These are phyloP conservation scores for Bipolaris gigantea DNA, from an alignment of 2,329 filamentous ascomycete species.

Conservation along the genomic window DNA sequence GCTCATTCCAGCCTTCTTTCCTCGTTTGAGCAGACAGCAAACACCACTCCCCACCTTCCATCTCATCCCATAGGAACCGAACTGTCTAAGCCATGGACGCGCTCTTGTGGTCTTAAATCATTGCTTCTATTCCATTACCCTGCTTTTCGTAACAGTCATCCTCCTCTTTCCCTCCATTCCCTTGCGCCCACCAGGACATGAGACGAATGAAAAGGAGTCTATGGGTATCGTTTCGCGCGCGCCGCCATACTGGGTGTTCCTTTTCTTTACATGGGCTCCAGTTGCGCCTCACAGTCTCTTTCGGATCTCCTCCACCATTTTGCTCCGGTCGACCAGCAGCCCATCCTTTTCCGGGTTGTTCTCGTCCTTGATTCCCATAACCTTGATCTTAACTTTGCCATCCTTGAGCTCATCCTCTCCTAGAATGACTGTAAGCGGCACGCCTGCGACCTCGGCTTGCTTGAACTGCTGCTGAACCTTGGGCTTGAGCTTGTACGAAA, in stretches of 20 bases:
- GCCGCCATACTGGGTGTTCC: background rate
- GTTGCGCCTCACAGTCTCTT: conserved; percentile 47
- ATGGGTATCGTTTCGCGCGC: conserved; percentile 11
- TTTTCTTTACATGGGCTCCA: background rate
- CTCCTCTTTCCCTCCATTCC: background rate
- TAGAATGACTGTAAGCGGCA: conserved; percentile 85
- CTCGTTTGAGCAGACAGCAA: background rate
- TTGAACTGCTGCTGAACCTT: conserved; percentile 91
- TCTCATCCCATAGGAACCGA: background rate
- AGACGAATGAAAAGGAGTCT: conserved; percentile 10
- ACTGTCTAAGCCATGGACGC: background rate
- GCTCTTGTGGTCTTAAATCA: background rate
- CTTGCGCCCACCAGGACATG: background rate
- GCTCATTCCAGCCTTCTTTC: background rate
- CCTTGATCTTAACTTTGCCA: conserved; percentile 87
- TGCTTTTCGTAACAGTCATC: background rate
- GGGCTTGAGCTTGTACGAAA: conserved; percentile 85
- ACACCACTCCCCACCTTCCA: background rate
- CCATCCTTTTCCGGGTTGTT: conserved; percentile 91
- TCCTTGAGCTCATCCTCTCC: conserved; percentile 85
- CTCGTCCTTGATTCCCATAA: conserved; percentile 70
- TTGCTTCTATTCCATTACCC: background rate
- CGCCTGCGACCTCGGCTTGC: conserved; percentile 74
- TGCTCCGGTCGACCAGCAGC: conserved; percentile 66
- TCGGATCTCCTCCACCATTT: conserved; percentile 67